Evolutionary conservation across 768 basidiomycete genomes (phyloP).

Genomic region (Fomitopsis pulvina): DNA sequence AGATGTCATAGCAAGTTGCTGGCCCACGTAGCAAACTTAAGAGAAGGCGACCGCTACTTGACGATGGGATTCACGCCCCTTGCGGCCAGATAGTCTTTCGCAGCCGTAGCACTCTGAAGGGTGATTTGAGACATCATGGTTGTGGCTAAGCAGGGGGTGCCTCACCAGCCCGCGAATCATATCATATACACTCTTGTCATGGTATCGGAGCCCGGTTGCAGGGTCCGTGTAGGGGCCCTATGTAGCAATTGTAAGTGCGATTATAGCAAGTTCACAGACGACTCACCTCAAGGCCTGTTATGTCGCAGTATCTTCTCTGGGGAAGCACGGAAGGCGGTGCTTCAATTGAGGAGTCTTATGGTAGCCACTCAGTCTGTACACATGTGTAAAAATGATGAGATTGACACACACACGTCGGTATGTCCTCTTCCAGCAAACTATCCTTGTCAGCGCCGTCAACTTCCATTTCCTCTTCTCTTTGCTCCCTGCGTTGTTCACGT

Average conservation of each 20-base stretch:
- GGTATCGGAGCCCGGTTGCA: constrained; percentile 70
- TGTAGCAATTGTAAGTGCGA: background rate
- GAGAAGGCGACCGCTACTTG: no score
- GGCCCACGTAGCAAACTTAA: no score
- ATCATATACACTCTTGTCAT: constrained; percentile 85
- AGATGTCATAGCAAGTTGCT: no score
- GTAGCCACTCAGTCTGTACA: background rate
- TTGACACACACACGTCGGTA: constrained; percentile 1
- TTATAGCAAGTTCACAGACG: background rate
- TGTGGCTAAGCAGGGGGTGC: background rate
- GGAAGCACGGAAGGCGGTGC: constrained; percentile 80
- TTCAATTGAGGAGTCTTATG: constrained; percentile 70
- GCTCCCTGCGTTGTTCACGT: constrained; percentile 49
- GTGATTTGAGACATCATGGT: background rate
- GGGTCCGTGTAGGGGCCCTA: constrained; percentile 85
- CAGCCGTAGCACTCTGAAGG: constrained; percentile 54
- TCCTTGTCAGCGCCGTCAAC: constrained; percentile 37
- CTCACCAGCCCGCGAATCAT: constrained; percentile 67
- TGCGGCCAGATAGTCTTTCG: constrained; percentile 71
- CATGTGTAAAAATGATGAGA: background rate
- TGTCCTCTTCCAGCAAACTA: constrained; percentile 43
- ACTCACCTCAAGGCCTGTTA: constrained; percentile 73
- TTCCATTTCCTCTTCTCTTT: constrained; percentile 52
- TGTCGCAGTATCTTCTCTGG: constrained; percentile 75
- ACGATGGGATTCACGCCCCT: constrained; percentile 33